Evolutionary conservation across 2,329 filamentous ascomycete genomes (phyloP), one percentile per base, ranked within the genome.

Genomic region (Talaromyces atroroseus): DNA sequence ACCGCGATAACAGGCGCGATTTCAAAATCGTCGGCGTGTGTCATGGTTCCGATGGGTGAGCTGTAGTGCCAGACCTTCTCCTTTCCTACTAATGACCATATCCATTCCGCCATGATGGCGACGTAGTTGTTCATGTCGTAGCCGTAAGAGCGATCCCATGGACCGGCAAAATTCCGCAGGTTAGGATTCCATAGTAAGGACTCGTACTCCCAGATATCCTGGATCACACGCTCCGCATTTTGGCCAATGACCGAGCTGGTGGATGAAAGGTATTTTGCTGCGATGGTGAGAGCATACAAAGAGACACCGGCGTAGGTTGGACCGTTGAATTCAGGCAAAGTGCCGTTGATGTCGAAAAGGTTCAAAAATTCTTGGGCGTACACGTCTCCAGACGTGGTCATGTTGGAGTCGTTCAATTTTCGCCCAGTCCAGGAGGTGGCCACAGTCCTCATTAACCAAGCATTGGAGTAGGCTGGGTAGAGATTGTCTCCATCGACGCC

Each of bases 41-140:
- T 79, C 76, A 84, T 82, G 26, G 49, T 36, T 2, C 18, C 14
- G 2, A n/a, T 76, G 71, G 54, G 79, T 74, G 0, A 78, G 76
- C 68, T 80, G 52, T 48, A 62, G 51, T 40, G 38, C 40, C 61
- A 65, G 0, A 58, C 61, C 51, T 54, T 54, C 47, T 64, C 57
- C 21, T 63, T 64, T 14, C 66, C 67, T 32, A 67, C 46, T 5
- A 84, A 58, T 0, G 79, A 76, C 83, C 82, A 86, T 59, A 86
- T 75, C 68, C 82, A 82, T 14, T 82, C 65, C 0, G 79, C 78
- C 65, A 85, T 77, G 49, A 86, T 74, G 52, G 80, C 80, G 3
- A 85, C 65, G 61, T 86, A 86, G 6, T 76, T 71, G 54, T 83
- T 84, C 82, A 86, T 84, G 58, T 86, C 82, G 57, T 79, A 85